Base-by-base conservation (phyloP, 768 basidiomycete species). In the Calocybe cyanea region DNA sequence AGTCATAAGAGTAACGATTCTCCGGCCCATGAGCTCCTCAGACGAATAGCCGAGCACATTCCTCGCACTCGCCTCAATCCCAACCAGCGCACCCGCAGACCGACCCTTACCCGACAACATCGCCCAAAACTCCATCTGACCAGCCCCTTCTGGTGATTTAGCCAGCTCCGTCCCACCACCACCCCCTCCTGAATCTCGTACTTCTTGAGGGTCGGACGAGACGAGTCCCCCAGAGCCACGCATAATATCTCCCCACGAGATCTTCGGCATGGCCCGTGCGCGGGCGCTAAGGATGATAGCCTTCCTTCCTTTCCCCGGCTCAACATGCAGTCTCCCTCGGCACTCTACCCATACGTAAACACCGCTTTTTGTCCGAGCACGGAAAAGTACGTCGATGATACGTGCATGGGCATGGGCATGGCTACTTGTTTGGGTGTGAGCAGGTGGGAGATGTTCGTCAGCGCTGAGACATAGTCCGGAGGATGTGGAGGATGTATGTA, bases 261-360 rank as follows among this genome's bases (percentile, higher is more conserved):
- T 62, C 1, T 54, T 59, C 7, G 81, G 79, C 73, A 89, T 84
- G 56, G 75, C 75, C 36, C 85, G 68, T 23, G 84, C 78, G 7
- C 95, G 75, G 0, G 87, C 94, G 45, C 79, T 81, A n/a, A 99
- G 73, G 28, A 99, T 81, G 58, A 99, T 92, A 1, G 92, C 91
- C 66, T 98, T 96, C 30, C 92, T 72, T 0, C 92, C 92, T 59
- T 97, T 97, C 1, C 92, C 92, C 0, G 92, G 85, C 68, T 99
- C 95, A 45, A 89, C 78, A 57, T 94, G 87, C 32, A 98, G 73
- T 23, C 90, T 73, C 1, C 95, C 95, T n/a, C 85, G 73, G 40
- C 83, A 86, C 61, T 96, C 92, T 13, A 98, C 72, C 95, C 95
- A 99, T 15, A 92, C 76, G 64, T 86, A 93, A 1, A 52, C 28